These are phyloP conservation scores for Claviceps sp. DNA, from an alignment of 2,329 filamentous ascomycete species.

Conservation along the genomic window DNA sequence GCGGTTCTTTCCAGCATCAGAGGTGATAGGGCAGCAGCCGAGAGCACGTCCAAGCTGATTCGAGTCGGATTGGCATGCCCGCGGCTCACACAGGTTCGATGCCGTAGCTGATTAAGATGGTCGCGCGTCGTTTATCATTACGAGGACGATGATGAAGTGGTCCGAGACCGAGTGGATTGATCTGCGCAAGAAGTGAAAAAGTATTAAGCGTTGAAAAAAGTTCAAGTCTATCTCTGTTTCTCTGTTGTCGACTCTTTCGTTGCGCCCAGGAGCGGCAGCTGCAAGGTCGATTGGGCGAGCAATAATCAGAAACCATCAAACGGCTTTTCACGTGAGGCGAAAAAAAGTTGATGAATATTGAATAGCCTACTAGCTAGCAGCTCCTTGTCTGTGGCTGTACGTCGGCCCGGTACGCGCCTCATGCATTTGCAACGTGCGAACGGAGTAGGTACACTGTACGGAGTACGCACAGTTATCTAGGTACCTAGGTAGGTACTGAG, in stretches of 20 bases:
- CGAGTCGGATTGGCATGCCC: constrained; percentile 13
- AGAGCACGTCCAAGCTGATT: constrained; percentile 7
- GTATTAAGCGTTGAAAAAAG: background rate
- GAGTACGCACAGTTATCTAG: no score
- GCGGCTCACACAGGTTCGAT: constrained; percentile 1
- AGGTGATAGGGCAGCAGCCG: constrained; percentile 5
- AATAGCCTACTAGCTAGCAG: background rate
- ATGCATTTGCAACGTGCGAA: no score
- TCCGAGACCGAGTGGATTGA: background rate
- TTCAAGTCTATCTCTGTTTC: background rate
- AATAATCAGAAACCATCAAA: background rate
- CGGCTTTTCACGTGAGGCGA: background rate
- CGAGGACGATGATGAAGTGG: background rate
- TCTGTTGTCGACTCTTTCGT: background rate
- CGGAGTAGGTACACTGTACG: no score
- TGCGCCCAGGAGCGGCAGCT: background rate
- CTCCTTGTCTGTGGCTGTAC: background rate
- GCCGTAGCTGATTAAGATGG: background rate
- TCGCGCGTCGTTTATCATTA: background rate
- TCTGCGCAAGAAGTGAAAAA: background rate
- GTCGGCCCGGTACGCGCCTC: background rate
- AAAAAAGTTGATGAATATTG: background rate
- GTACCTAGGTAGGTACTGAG: no score
- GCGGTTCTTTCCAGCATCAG: constrained; percentile 47
- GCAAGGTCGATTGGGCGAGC: background rate